phyloP scores from a whole-genome alignment of 768 basidiomycete species.

The Tremella mesenterica region DNA sequence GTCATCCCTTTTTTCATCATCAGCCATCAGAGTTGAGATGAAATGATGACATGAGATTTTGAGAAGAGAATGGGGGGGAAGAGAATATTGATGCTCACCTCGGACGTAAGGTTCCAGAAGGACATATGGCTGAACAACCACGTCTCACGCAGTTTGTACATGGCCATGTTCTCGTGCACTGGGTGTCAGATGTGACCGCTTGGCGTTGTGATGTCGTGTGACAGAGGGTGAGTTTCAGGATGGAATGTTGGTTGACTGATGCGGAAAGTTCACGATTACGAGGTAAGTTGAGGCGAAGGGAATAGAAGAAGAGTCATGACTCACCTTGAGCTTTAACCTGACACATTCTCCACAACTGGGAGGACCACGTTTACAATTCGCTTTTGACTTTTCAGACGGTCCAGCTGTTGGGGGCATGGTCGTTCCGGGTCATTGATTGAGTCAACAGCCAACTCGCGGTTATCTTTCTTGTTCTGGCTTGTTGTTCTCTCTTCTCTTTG shows the following conservation, averaged over 20 bases:
- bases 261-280: too few species aligned
- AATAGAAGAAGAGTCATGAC: not conserved
- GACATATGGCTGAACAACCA: not conserved
- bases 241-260: too few species aligned
- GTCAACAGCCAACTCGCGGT: too few species aligned
- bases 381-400: not conserved
- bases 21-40: not conserved
- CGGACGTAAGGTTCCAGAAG: not conserved
- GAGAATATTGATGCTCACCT: not conserved
- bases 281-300: too few species aligned
- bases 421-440: too few species aligned
- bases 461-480: too few species aligned
- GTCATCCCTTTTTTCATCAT: not conserved
- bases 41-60: not conserved
- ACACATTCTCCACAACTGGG: conserved; percentile 4
- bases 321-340: conserved; percentile 3
- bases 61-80: not conserved
- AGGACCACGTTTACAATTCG: not conserved
- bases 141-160: conserved; percentile 4
- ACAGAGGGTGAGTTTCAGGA: too few species aligned
- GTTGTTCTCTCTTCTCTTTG: too few species aligned
- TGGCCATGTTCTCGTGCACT: conserved; percentile 4
- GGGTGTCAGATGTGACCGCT: not conserved
- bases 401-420: too few species aligned
- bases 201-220: not conserved